Conservation (phyloP, 352 stramenopile species). For the Phytophthora citricola region DNA sequence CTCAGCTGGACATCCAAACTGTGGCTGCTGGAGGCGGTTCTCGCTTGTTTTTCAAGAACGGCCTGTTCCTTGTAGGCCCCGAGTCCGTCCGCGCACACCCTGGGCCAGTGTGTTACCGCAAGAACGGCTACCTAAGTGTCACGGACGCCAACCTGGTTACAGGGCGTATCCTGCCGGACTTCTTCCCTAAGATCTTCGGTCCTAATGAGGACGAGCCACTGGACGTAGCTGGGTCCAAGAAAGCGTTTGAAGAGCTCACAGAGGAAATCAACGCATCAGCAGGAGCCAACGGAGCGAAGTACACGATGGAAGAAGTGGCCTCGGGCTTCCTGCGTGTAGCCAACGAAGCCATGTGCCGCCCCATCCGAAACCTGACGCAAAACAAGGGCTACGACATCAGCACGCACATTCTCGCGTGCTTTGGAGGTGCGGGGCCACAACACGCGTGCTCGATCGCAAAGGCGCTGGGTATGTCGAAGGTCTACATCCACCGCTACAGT, state of each 20-base stretch:
- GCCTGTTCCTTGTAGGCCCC: conserved; percentile 98
- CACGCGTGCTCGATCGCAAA: conserved; percentile 98
- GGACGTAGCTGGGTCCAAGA: conserved; percentile 93
- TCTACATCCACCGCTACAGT: conserved; percentile 99
- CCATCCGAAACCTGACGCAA: conserved; percentile 98
- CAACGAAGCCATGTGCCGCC: conserved; percentile 99
- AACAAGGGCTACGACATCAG: conserved; percentile 99
- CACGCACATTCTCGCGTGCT: conserved; percentile 96
- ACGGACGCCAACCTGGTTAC: conserved; percentile 99
- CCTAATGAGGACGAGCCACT: conserved; percentile 97
- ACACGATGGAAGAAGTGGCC: conserved; percentile 95
- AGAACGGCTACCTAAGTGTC: conserved; percentile 96
- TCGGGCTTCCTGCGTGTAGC: conserved; percentile 98
- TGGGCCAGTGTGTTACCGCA: conserved; percentile 97
- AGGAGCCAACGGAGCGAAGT: conserved; percentile 58
- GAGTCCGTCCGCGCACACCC: conserved; percentile 97
- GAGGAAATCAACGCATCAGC: conserved; percentile 87
- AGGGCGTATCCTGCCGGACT: conserved; percentile 95
- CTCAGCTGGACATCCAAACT: conserved; percentile 99
- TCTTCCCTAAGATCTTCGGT: conserved; percentile 99
- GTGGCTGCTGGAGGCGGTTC: conserved; percentile 97
- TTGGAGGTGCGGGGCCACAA: conserved; percentile 98
- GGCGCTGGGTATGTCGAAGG: conserved; percentile 96
- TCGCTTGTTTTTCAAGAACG: conserved; percentile 96
- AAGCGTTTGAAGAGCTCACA: conserved; percentile 93